Evolutionary conservation across 352 stramenopile species (phyloP).

Genomic region (Peronospora destructor): DNA sequence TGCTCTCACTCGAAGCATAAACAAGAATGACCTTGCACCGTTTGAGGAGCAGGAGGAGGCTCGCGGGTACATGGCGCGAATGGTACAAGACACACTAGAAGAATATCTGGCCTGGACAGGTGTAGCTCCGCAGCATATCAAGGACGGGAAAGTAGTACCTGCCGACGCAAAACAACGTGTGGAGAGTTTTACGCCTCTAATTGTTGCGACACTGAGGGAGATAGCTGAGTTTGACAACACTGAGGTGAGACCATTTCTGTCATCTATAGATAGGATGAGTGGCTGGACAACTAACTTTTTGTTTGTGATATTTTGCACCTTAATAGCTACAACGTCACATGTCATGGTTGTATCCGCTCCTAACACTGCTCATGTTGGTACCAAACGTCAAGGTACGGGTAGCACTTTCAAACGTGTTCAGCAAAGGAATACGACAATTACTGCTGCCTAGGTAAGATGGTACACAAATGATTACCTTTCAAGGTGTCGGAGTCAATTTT

Average conservation of each 20-base stretch:
- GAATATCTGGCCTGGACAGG: constrained; percentile 68
- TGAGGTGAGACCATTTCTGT: constrained; percentile 38
- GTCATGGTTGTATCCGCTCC: constrained; percentile 71
- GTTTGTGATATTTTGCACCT: constrained; percentile 1
- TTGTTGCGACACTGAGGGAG: constrained; percentile 46
- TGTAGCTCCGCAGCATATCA: constrained; percentile 7
- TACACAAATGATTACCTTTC: constrained; percentile 1
- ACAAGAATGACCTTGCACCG: constrained; percentile 30
- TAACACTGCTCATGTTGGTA: constrained; percentile 69
- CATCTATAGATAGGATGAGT: background rate
- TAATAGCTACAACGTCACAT: constrained; percentile 61
- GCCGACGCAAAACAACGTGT: constrained; percentile 47
- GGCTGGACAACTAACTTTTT: constrained; percentile 2
- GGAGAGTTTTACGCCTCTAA: constrained; percentile 44
- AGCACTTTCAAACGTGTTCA: constrained; percentile 59
- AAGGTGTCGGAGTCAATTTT: background rate
- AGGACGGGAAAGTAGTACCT: constrained; percentile 21
- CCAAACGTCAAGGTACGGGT: constrained; percentile 53
- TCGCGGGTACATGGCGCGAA: constrained; percentile 53
- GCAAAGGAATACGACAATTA: constrained; percentile 50
- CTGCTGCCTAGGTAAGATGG: constrained; percentile 32
- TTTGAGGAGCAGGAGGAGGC: constrained; percentile 50
- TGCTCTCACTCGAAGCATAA: constrained; percentile 21
- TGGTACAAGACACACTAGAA: constrained; percentile 53
- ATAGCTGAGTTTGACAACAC: constrained; percentile 38